phyloP scores from a whole-genome alignment of 2,329 filamentous ascomycete genomes.

The Trichoderma harzianum region DNA sequence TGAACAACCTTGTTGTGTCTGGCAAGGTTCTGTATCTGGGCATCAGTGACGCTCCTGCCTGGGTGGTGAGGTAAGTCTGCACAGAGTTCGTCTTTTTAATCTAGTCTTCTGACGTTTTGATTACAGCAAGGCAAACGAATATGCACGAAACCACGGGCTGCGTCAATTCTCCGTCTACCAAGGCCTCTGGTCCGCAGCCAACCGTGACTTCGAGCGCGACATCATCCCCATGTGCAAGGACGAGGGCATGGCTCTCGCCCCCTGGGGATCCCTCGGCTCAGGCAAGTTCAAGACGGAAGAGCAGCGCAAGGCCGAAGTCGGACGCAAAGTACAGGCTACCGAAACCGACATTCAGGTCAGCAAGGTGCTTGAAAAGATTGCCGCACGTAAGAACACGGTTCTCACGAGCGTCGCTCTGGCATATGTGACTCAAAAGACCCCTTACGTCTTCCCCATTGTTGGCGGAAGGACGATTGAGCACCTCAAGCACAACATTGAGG shows the following conservation, averaged over 20 bases:
- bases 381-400: conserved; percentile 39
- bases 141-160: conserved; percentile 67
- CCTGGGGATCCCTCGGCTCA: conserved; percentile 56
- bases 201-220: conserved; percentile 41
- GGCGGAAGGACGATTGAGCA: conserved; percentile 68
- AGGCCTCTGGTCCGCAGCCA: conserved; percentile 40
- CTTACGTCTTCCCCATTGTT: conserved; percentile 70
- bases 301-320: conserved; percentile 33
- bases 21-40: conserved; percentile 67
- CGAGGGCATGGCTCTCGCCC: conserved; percentile 51
- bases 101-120: not conserved
- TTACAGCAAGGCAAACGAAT: conserved; percentile 58
- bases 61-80: conserved; percentile 51
- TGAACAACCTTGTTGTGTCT: conserved; percentile 56
- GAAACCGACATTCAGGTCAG: conserved; percentile 52
- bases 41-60: conserved; percentile 66
- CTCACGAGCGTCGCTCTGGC: conserved; percentile 59
- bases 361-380: conserved; percentile 48
- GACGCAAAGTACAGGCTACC: conserved; percentile 40
- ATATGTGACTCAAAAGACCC: conserved; percentile 69
- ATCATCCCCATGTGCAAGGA: conserved; percentile 43
- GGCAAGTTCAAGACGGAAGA: conserved; percentile 44
- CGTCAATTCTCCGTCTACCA: conserved; percentile 60
- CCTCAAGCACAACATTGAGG: conserved; percentile 66
- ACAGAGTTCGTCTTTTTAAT: too few species aligned